Evolutionary conservation across 2,329 filamentous ascomycete species (phyloP), one percentile per base, ranked within the genome.

Genomic region (Diaporthe ilicicola): DNA sequence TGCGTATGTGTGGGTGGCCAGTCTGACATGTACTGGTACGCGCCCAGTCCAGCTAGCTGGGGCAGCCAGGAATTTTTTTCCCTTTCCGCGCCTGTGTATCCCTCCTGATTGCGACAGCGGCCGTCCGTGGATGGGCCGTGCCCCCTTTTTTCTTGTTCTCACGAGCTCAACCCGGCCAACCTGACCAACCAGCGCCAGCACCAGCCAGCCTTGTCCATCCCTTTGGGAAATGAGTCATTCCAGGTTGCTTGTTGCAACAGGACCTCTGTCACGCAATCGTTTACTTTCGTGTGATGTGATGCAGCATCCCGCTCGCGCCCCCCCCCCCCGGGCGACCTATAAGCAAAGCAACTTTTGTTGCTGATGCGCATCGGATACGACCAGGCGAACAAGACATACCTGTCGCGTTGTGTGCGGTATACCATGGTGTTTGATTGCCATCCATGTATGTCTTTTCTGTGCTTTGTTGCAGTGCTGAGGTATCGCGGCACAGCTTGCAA

Each of bases 21-120:
- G 50, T 67, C 64, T 65, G 71, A 24, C 54, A 73, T 71, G 71
- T 73, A 73, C 69, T 27, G 69, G 69, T 73, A 73, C 71, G 44
- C 39, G 15, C 29, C 59, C 19, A 62, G 27, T n/a, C 59, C 59
- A 19, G 55, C 42, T 34, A 34, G 50, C 62, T 68, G 68, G 42
- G 50, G 29, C 69, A 56, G 56, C 55, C 51, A 66, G 69, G 69
- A 67, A 67, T 37, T 64, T 55, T 69, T 65, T 61, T 61, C 42
- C 67, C 42, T 42, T 34, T 68, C 44, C 44, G 66, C 66, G 66
- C 69, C 70, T 59, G 70, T 72, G 70, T 70, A 48, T 48, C 53
- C 65, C 34, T 56, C 70, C 59, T 46, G 22, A 50, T 46, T 70
- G 68, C 61, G 68, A 72, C 68, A 65, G 64, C 56, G 62, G 51